These are phyloP conservation scores for Macadamia integrifolia DNA, from an alignment of 164 flowering plant species.

Conservation along the genomic window DNA sequence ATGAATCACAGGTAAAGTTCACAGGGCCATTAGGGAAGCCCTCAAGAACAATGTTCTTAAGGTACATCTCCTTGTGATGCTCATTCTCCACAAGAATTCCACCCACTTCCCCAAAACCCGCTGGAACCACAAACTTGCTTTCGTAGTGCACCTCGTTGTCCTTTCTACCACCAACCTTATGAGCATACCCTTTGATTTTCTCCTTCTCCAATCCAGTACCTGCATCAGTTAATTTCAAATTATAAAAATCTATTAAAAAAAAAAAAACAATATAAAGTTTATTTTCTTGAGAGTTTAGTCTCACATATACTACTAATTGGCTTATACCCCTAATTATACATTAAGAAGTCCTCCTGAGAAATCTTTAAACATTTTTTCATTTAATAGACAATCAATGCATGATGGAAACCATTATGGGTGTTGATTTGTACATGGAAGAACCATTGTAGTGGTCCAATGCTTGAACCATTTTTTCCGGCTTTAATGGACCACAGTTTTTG, in stretches of 20 bases:
- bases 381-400: not conserved
- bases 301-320: too few relatives aligned
- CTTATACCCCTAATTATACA: too few relatives aligned
- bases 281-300: too few relatives aligned
- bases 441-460: too few relatives aligned
- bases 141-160: slow-evolving; percentile 32
- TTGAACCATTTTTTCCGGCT: too few relatives aligned
- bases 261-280: too few relatives aligned
- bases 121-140: slow-evolving; percentile 27
- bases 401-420: too few relatives aligned
- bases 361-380: too few relatives aligned
- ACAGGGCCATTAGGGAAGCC: slow-evolving; percentile 37
- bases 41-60: slow-evolving; percentile 33
- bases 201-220: slow-evolving; percentile 41
- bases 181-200: slow-evolving; percentile 30
- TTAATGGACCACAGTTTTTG: too few relatives aligned
- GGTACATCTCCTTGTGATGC: slow-evolving; percentile 55
- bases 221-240: too few relatives aligned
- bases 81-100: slow-evolving; percentile 52
- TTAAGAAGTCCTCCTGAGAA: too few relatives aligned
- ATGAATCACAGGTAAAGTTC: slow-evolving; percentile 41
- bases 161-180: not conserved
- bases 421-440: too few relatives aligned
- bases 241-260: not conserved
- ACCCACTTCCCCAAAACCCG: slow-evolving; percentile 50